Conservation (phyloP, 345 rosid genomes). For the Theobroma cacao region DNA sequence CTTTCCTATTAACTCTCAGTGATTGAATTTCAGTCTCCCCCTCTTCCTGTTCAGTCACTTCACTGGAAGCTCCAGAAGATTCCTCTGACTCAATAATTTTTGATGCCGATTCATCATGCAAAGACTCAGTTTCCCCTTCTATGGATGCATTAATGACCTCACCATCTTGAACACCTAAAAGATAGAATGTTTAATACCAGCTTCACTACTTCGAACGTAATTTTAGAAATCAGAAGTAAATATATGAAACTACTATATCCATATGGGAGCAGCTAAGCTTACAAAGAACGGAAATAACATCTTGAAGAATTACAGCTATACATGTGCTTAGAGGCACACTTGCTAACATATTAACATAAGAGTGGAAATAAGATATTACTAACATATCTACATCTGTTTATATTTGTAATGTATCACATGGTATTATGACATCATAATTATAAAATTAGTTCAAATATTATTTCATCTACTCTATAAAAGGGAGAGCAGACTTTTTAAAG, state of each 20-base stretch:
- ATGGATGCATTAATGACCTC: constrained; percentile 46
- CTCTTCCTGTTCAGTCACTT: constrained; percentile 33
- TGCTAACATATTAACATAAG: background rate
- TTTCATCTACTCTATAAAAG: background rate
- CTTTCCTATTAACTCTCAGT: constrained; percentile 23
- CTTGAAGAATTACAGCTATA: background rate
- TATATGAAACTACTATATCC: background rate
- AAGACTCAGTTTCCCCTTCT: constrained; percentile 28
- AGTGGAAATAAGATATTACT: background rate
- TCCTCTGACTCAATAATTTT: constrained; percentile 29
- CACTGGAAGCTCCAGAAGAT: constrained; percentile 39
- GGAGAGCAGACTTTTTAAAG: background rate
- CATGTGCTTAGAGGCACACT: background rate
- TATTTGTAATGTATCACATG: background rate
- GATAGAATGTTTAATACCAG: constrained; percentile 9
- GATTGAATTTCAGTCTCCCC: constrained; percentile 41
- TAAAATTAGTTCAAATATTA: background rate
- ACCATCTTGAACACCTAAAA: constrained; percentile 38
- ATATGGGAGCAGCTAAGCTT: background rate
- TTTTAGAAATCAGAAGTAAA: background rate
- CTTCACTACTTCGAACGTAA: background rate
- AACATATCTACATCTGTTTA: background rate
- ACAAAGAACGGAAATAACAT: background rate
- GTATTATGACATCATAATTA: background rate
- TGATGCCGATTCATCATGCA: constrained; percentile 10